Base-by-base conservation (phyloP, 78 protist species). In the Dictyostelium citrinum region DNA sequence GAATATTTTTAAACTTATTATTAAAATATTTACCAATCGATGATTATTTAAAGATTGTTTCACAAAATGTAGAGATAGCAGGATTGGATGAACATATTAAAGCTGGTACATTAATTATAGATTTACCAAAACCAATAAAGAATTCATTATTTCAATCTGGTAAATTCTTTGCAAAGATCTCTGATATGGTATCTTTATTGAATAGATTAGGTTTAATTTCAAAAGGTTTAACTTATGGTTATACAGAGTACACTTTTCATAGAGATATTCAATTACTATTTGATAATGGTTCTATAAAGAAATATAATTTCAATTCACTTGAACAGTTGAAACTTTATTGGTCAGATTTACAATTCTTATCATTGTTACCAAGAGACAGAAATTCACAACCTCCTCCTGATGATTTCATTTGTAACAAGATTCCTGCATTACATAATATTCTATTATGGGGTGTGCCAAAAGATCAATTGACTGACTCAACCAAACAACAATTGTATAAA, bases 371-470 rank as follows among this genome's bases (percentile, higher is more conserved):
- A 70, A 27, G 43, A 33, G 77, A 70, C 17, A 27, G 4, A 70
- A 6, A 12, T 31, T 16, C 22, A 16, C 39, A 10, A 33, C 77
- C 41, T 14, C 41, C 77, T 6, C 45, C 77, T 6, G 24, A 27
- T 4, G 43, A 70, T 16, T 70, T 70, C 24, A 70, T 45, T 45
- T 45, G 37, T 16, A 45, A 77, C 8, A n/a, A 29, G 7, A 39
- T 77, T 0, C 61, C 61, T 29, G 31, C 14, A 37, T 16, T 77
- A 14, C 12, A 45, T 5, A 24, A 77, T 45, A 46, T 77, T 4
- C 5, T 31, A n/a, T 16, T 37, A 20, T 77, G 82, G 82, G 82
- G 82, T 77, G 64, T 77, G 16, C 82, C 82, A 45, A 77, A 60
- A 14, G 12, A n/a, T 5, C 33, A 22, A 37, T 27, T 77, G 6